These are phyloP conservation scores for Neoboletus subvelutipes DNA, from an alignment of 768 basidiomycete species.

Conservation along the genomic window DNA sequence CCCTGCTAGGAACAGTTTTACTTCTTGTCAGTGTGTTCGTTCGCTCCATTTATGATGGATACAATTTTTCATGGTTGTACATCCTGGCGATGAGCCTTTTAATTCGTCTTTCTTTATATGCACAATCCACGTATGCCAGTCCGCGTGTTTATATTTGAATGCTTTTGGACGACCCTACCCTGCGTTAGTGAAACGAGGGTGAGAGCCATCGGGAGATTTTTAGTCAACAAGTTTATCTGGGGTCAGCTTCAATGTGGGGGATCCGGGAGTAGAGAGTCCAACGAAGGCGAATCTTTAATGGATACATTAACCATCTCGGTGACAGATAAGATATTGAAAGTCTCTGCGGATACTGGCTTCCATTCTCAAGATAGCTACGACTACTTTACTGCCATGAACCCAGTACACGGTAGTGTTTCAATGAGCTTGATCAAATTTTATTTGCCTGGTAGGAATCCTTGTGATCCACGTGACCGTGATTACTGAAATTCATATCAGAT, in stretches of 20 bases:
- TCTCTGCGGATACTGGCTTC: neutral
- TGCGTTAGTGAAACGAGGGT: neutral
- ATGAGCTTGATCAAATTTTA: too few species aligned
- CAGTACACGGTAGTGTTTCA: neutral
- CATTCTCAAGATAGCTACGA: neutral
- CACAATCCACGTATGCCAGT: neutral
- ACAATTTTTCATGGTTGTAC: neutral
- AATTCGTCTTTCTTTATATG: neutral
- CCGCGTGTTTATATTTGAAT: neutral
- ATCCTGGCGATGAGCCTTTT: neutral
- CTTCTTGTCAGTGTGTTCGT: neutral
- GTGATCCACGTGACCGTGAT: constrained; percentile 13
- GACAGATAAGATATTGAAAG: neutral
- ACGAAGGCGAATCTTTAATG: neutral
- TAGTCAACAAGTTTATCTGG: neutral
- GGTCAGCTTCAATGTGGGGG: too few species aligned
- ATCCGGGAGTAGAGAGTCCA: too few species aligned
- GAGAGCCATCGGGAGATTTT: neutral
- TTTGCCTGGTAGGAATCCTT: too few species aligned
- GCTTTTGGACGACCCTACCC: too few species aligned
- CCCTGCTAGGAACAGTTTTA: neutral
- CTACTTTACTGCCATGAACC: neutral
- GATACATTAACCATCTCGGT: neutral
- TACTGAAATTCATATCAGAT: neutral
- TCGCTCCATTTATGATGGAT: neutral